Conservation (phyloP, 2,329 filamentous ascomycete species). For the Alternaria ventricosa region DNA sequence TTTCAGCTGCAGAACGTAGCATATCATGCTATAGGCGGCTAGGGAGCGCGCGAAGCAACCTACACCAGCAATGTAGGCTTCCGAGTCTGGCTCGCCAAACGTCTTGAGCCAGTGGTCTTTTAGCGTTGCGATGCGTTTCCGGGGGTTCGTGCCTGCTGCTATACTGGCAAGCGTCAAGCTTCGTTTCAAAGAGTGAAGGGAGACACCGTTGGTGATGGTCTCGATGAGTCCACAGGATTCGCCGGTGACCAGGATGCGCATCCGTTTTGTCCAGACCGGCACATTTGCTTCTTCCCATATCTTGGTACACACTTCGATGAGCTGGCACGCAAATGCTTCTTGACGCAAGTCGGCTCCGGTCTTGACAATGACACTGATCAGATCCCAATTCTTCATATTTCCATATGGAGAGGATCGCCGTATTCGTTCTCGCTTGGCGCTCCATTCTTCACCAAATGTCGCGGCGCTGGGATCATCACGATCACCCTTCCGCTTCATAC, state of each 20-base stretch:
- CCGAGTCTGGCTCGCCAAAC: slow-evolving; percentile 73
- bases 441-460: slow-evolving; percentile 87
- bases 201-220: slow-evolving; percentile 87
- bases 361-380: slow-evolving; percentile 87
- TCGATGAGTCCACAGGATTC: slow-evolving; percentile 85
- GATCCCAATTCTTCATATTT: slow-evolving; percentile 89
- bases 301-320: slow-evolving; percentile 80
- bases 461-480: slow-evolving; percentile 85
- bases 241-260: slow-evolving; percentile 85
- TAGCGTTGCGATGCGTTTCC: slow-evolving; percentile 78
- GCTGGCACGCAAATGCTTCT: slow-evolving; percentile 85
- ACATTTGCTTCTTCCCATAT: slow-evolving; percentile 79
- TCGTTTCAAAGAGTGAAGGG: slow-evolving; percentile 83
- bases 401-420: slow-evolving; percentile 83
- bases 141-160: slow-evolving; percentile 74
- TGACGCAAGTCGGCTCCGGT: slow-evolving; percentile 83
- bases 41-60: slow-evolving; percentile 83
- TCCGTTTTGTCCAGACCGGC: slow-evolving; percentile 86
- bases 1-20: slow-evolving; percentile 83
- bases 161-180: slow-evolving; percentile 78
- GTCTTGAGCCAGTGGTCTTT: slow-evolving; percentile 82
- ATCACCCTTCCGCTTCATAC: slow-evolving; percentile 79
- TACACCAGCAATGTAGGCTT: slow-evolving; percentile 73
- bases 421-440: slow-evolving; percentile 82
- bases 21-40: slow-evolving; percentile 84